These are phyloP conservation scores for Suillus cothurnatus DNA, from an alignment of 768 basidiomycete species.

Conservation along the genomic window DNA sequence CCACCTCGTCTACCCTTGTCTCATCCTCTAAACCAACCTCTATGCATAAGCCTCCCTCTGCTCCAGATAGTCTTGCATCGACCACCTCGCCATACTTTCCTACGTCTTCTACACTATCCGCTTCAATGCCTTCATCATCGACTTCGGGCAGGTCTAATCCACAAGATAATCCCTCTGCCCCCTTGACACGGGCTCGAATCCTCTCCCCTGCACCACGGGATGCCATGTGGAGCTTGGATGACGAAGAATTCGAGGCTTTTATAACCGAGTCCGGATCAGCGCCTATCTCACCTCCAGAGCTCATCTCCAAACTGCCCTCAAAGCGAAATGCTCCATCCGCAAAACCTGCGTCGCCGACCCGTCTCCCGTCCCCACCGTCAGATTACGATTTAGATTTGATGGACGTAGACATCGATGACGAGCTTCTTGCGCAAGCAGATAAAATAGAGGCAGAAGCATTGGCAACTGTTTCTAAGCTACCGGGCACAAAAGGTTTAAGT, in stretches of 20 bases:
- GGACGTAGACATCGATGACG: constrained; percentile 39
- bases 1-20: constrained; percentile 17
- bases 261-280: constrained; percentile 13
- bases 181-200: constrained; percentile 31
- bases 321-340: constrained; percentile 4
- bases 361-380: constrained; percentile 23
- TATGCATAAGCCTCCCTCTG: constrained; percentile 13
- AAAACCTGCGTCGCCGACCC: constrained; percentile 12
- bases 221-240: constrained; percentile 33
- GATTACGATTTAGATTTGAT: constrained; percentile 38
- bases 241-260: constrained; percentile 19
- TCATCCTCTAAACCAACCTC: constrained; percentile 12
- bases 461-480: constrained; percentile 6
- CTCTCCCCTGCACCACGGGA: constrained; percentile 21
- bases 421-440: constrained; percentile 41
- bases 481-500: neutral
- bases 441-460: constrained; percentile 27
- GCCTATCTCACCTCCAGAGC: constrained; percentile 14
- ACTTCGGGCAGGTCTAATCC: constrained; percentile 11
- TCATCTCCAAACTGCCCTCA: constrained; percentile 9
- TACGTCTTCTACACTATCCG: constrained; percentile 7
- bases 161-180: constrained; percentile 26
- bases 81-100: constrained; percentile 25
- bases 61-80: constrained; percentile 5
- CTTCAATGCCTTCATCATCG: constrained; percentile 27